Evolutionary conservation across 1,139 yeast species (phyloP).

Genomic region (Scheffersomyces insectosa): DNA sequence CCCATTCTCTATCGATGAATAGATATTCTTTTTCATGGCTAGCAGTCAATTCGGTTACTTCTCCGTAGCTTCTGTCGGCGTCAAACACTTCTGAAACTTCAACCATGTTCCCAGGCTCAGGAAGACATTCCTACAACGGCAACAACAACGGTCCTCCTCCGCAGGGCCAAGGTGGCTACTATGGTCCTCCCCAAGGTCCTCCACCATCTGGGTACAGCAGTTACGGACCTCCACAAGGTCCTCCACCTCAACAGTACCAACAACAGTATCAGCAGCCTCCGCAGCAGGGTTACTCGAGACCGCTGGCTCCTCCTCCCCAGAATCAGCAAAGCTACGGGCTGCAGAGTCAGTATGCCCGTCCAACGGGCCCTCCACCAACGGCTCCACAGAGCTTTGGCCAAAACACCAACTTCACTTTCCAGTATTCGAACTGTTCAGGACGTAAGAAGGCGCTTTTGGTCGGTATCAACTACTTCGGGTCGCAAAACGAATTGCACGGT

Average conservation of each 20-base stretch:
- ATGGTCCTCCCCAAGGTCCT: constrained; percentile 13
- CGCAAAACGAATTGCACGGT: constrained; percentile 71
- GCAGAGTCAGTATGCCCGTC: constrained; percentile 5
- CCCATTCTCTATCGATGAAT: too few relatives aligned
- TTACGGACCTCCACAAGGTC: constrained; percentile 13
- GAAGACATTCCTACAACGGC: constrained; percentile 13
- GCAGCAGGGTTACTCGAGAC: constrained; percentile 3
- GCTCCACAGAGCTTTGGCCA: constrained; percentile 25
- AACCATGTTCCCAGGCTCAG: constrained; percentile 26
- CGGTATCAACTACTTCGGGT: constrained; percentile 85
- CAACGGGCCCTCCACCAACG: constrained; percentile 14
- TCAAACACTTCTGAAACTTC: neutral
- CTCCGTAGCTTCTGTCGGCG: too few relatives aligned
- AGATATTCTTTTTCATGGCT: too few relatives aligned
- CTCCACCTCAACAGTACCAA: constrained; percentile 12
- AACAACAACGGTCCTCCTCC: constrained; percentile 9
- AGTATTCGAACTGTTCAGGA: constrained; percentile 78
- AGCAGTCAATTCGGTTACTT: too few relatives aligned
- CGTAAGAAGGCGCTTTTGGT: constrained; percentile 77
- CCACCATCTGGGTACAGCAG: constrained; percentile 9
- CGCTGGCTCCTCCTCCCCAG: constrained; percentile 9
- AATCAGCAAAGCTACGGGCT: constrained; percentile 7
- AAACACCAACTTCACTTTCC: constrained; percentile 22
- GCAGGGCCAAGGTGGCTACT: constrained; percentile 8
- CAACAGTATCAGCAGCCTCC: constrained; percentile 5